Evolutionary conservation across 2,329 filamentous ascomycete species (phyloP).

Genomic region (Zalaria sp.): DNA sequence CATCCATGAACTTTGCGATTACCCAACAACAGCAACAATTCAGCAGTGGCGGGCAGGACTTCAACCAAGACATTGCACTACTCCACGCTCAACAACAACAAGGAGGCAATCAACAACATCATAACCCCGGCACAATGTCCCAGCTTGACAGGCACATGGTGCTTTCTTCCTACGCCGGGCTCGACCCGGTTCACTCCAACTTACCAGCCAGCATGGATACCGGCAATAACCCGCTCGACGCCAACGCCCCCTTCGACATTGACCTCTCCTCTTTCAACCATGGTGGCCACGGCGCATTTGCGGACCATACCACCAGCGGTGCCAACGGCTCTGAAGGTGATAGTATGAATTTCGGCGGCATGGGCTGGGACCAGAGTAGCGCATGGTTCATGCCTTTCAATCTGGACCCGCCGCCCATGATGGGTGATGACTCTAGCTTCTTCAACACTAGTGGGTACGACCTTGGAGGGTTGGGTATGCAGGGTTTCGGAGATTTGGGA

Average conservation of each 20-base stretch:
- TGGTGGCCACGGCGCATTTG: constrained; percentile 5
- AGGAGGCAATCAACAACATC: constrained; percentile 21
- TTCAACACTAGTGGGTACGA: background rate
- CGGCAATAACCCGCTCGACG: constrained; percentile 1
- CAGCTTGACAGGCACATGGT: constrained; percentile 65
- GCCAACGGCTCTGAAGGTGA: background rate
- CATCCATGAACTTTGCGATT: background rate
- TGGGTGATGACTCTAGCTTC: background rate
- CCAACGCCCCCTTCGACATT: constrained; percentile 9
- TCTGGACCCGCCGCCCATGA: constrained; percentile 54
- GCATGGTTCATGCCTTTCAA: constrained; percentile 94
- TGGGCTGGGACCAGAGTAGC: constrained; percentile 32
- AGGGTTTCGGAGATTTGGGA: background rate
- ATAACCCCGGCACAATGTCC: constrained; percentile 41
- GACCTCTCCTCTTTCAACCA: constrained; percentile 10
- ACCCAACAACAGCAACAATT: constrained; percentile 6
- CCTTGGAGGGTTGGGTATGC: background rate
- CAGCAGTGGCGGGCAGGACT: background rate
- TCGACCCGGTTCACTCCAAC: constrained; percentile 29
- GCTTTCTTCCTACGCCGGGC: constrained; percentile 53
- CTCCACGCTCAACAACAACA: constrained; percentile 15
- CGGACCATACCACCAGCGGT: too few species aligned
- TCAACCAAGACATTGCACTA: constrained; percentile 1
- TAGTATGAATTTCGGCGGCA: constrained; percentile 7
- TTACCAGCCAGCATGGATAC: constrained; percentile 6